phyloP scores from a whole-genome alignment of 441 rosid species.

The Pelargonium myrrhifolium region DNA sequence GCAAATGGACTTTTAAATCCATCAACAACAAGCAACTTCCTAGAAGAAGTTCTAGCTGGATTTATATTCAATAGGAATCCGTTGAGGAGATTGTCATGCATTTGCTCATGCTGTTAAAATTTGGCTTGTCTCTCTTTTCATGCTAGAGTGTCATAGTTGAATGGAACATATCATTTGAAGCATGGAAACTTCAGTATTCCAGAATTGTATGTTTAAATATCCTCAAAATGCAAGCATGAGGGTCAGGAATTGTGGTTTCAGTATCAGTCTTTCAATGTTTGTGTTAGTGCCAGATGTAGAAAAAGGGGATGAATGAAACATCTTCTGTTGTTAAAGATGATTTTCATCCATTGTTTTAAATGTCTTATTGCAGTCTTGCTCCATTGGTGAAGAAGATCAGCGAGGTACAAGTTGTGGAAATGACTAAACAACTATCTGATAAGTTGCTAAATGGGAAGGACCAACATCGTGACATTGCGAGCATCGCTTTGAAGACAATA shows the following conservation, averaged over 20 bases:
- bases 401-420: constrained; percentile 69
- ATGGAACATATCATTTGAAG: not conserved
- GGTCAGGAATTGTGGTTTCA: not conserved
- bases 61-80: not conserved
- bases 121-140: not conserved
- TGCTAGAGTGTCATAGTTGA: not conserved
- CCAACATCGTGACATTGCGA: constrained; percentile 91
- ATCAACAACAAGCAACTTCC: not conserved
- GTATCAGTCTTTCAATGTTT: not conserved
- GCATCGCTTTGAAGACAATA: constrained; percentile 91
- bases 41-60: not conserved
- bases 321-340: not conserved
- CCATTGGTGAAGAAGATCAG: constrained; percentile 91
- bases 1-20: no score
- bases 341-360: constrained; percentile 8
- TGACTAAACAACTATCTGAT: constrained; percentile 67
- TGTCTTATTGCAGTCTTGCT: constrained; percentile 66
- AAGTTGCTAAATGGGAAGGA: constrained; percentile 84
- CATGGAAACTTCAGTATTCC: not conserved
- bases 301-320: not conserved
- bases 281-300: not conserved
- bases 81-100: not conserved
- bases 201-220: not conserved
- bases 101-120: no score
- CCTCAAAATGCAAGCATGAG: constrained; percentile 3